phyloP scores from a whole-genome alignment of 129 eudicot species.

The Flaveria bidentis region DNA sequence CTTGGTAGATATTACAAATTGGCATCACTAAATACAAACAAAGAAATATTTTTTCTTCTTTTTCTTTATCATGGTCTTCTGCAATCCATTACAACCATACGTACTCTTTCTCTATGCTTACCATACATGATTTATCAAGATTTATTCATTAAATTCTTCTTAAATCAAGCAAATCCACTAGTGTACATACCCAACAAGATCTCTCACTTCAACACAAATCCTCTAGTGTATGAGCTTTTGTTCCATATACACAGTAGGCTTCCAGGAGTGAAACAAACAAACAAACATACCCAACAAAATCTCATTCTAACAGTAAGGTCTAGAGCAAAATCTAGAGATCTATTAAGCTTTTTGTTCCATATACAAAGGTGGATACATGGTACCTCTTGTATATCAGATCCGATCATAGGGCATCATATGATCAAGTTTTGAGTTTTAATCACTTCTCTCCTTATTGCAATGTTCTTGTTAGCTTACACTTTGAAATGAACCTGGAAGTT shows the following conservation, averaged over 20 bases:
- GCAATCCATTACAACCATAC: slow-evolving; percentile 8
- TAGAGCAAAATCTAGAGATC: slow-evolving; percentile 3
- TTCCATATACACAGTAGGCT: too few species aligned
- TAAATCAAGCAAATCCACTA: not conserved
- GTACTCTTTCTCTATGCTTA: slow-evolving; percentile 19
- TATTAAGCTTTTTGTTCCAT: slow-evolving; percentile 2
- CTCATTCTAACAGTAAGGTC: too few species aligned
- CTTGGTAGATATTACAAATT: slow-evolving; percentile 1
- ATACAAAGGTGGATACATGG: slow-evolving; percentile 29
- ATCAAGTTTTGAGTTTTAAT: not conserved
- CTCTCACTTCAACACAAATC: too few species aligned
- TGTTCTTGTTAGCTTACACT: slow-evolving; percentile 12
- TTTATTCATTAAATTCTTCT: slow-evolving; percentile 2
- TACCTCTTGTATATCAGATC: not conserved
- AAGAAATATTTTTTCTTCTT: not conserved
- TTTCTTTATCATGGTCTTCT: not conserved
- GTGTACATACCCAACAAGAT: too few species aligned
- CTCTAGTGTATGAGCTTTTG: too few species aligned
- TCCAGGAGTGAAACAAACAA: too few species aligned
- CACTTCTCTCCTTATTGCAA: slow-evolving; percentile 50
- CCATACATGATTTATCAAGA: not conserved
- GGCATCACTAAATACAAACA: slow-evolving; percentile 12
- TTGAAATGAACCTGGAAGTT: not conserved
- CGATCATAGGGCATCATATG: too few species aligned
- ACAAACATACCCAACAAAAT: too few species aligned